Conservation (phyloP, 495 filamentous ascomycete species). For the Pseudevernia furfuracea region DNA sequence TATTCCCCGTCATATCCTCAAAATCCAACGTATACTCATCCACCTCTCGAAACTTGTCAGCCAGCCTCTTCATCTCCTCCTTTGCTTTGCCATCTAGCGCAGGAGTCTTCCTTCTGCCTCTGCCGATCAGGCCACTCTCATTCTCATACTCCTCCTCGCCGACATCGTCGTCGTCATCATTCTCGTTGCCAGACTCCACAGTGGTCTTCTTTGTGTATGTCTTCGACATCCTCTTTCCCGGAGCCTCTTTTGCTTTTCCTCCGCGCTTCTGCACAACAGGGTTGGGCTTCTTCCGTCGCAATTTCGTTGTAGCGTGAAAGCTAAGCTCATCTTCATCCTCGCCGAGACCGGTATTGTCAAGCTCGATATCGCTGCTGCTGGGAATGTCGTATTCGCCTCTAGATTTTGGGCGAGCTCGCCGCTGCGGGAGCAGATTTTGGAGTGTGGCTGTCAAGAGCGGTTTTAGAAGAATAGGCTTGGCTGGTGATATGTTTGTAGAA, state of each 20-base stretch:
- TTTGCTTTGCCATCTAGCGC: slow-evolving; percentile 13
- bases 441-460: slow-evolving; percentile 26
- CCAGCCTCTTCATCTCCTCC: slow-evolving; percentile 25
- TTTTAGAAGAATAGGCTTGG: slow-evolving; percentile 12
- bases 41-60: slow-evolving; percentile 49
- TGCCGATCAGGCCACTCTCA: not conserved
- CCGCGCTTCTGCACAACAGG: not conserved
- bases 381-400: slow-evolving; percentile 21
- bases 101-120: slow-evolving; percentile 8
- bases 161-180: slow-evolving; percentile 1
- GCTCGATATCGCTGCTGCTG: slow-evolving; percentile 26
- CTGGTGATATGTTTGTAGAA: slow-evolving; percentile 9
- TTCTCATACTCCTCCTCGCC: slow-evolving; percentile 1
- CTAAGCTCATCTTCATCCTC: slow-evolving; percentile 28
- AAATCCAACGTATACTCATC: slow-evolving; percentile 58
- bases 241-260: slow-evolving; percentile 10
- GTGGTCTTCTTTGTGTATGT: slow-evolving; percentile 22
- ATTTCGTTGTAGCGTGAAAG: slow-evolving; percentile 17
- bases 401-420: slow-evolving; percentile 16
- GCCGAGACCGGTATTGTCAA: slow-evolving; percentile 16
- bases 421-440: slow-evolving; percentile 28
- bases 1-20: slow-evolving; percentile 43
- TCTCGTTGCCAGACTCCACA: slow-evolving; percentile 10
- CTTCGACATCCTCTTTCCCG: slow-evolving; percentile 10
- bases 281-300: slow-evolving; percentile 15